Base-by-base conservation (phyloP, 139 green algal genomes). In the Coelastrella sp. region DNA sequence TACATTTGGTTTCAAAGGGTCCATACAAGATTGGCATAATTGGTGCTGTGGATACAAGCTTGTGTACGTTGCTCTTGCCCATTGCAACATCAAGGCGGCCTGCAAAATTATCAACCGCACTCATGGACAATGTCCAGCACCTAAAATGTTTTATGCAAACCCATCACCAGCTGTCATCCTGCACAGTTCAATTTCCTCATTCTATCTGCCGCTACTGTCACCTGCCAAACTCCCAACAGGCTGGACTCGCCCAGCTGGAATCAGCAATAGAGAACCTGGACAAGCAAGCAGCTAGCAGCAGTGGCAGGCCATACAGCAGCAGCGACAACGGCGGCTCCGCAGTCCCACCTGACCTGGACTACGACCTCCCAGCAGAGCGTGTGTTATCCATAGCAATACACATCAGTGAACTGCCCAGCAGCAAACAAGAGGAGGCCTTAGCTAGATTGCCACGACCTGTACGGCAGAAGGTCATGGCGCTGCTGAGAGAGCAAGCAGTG, bases 401-500 rank as follows among this genome's bases (percentile, higher is more conserved):
- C 60, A 84, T 89, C 71, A 87, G 82, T 41, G 82, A 87, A 73
- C 43, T 87, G 50, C 71, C 82, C 23, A 68, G 40, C 40, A 75
- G 9, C 25, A 45, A 57, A 35, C 82, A 82, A 34, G 38, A 76
- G 27, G 69, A 87, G 37, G 69, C 82, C 19, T 67, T 87, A 8
- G 82, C 53, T 1, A 37, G 82, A n/a, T 57, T 87, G 80, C 79
- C 69, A 5, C 59, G 45, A 0, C 17, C 79, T 9, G 64, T 88
- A 38, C 71, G 87, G 23, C 27, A 40, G 2, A 84, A 66, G 30
- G 87, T 91, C 6, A 41, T 87, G 19, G 79, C 73, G 35, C 51
- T 91, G 72, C 79, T 91, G 5, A 48, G 87, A 0, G 87, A 91
- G 72, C 87, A 91, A 74, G 69, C 84, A 6, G 81, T 85, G 13